Evolutionary conservation across 805 yeast species (phyloP).

Genomic region (Wickerhamomyces sydowiorum): DNA sequence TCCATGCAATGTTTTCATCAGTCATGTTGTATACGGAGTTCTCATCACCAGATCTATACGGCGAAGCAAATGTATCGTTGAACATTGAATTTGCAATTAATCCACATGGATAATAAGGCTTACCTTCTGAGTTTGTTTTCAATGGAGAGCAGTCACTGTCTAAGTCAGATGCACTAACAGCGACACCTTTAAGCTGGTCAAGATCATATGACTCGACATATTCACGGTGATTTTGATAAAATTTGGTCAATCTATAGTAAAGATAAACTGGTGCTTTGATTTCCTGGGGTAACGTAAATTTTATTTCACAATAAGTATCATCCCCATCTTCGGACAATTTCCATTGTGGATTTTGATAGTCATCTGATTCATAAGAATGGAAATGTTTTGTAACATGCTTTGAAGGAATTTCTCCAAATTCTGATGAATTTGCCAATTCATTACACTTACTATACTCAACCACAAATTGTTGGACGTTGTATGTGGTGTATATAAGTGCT

Average conservation of each 20-base stretch:
- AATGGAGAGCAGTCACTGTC: conserved; percentile 59
- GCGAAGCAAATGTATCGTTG: conserved; percentile 75
- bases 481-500: conserved; percentile 72
- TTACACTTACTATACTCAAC: conserved; percentile 75
- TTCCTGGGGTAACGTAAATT: conserved; percentile 67
- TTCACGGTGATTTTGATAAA: conserved; percentile 91
- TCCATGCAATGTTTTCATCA: conserved; percentile 75
- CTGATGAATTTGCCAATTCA: conserved; percentile 36
- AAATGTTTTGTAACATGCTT: conserved; percentile 60
- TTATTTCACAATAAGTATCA: conserved; percentile 50
- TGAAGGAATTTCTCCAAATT: conserved; percentile 49
- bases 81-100: conserved; percentile 88
- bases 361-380: conserved; percentile 27
- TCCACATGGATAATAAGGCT: conserved; percentile 88
- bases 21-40: conserved; percentile 11
- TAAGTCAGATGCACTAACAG: conserved; percentile 48
- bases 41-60: conserved; percentile 23
- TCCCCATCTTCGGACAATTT: conserved; percentile 36
- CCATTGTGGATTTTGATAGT: conserved; percentile 53
- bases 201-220: conserved; percentile 83
- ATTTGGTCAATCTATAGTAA: conserved; percentile 84
- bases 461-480: conserved; percentile 66
- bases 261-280: conserved; percentile 67
- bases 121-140: conserved; percentile 43
- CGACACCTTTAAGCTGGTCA: conserved; percentile 73